Conservation (phyloP, 2,329 filamentous ascomycete genomes). For the Thermoascus crustaceus region DNA sequence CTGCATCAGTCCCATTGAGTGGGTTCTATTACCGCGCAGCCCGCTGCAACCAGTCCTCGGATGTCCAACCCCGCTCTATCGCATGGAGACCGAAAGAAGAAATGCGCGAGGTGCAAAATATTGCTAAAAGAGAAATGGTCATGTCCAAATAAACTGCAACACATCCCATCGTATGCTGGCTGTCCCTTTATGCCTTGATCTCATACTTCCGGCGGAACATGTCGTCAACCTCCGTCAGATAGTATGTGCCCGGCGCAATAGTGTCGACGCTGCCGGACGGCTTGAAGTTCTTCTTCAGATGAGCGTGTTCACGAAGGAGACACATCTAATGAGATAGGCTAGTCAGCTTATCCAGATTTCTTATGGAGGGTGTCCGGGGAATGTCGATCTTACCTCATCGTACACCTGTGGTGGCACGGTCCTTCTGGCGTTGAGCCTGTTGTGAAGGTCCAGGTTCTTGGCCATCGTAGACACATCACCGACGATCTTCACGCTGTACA, state of each 20-base stretch:
- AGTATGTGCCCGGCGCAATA: slow-evolving; percentile 62
- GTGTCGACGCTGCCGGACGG: slow-evolving; percentile 61
- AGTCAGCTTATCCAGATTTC: slow-evolving; percentile 12
- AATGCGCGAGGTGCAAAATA: no score
- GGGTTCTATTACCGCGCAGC: background rate
- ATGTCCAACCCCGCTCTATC: background rate
- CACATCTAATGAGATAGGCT: slow-evolving; percentile 54
- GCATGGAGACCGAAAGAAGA: background rate
- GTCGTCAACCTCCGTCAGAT: slow-evolving; percentile 70
- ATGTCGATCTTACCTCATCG: slow-evolving; percentile 52
- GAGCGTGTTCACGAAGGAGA: slow-evolving; percentile 70
- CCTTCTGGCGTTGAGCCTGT: slow-evolving; percentile 57
- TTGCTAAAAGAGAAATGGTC: slow-evolving; percentile 12
- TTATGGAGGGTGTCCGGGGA: slow-evolving; percentile 10
- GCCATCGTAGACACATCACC: slow-evolving; percentile 61
- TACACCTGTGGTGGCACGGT: slow-evolving; percentile 64
- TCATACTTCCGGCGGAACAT: slow-evolving; percentile 78
- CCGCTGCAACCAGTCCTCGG: background rate
- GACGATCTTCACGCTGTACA: slow-evolving; percentile 58
- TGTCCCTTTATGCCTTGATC: slow-evolving; percentile 56
- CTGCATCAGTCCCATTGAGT: background rate
- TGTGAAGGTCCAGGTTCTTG: slow-evolving; percentile 61
- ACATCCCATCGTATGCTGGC: slow-evolving; percentile 10
- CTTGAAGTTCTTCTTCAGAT: slow-evolving; percentile 70
- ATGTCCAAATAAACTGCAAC: slow-evolving; percentile 1